Conservation (phyloP, 768 basidiomycete genomes). For the Termitomyces sp. region DNA sequence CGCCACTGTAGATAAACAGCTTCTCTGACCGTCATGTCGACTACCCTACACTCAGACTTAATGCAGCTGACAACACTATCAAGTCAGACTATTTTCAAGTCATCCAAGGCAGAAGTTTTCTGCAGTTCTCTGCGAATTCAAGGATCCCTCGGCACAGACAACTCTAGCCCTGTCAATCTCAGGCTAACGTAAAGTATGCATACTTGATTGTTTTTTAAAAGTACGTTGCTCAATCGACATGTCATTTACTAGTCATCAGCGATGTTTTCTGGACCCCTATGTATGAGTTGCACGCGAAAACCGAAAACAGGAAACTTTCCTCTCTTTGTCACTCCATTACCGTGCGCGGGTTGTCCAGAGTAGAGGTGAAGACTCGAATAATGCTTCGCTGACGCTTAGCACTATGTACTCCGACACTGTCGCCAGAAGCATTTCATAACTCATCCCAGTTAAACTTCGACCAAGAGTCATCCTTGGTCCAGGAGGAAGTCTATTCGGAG, state of each 20-base stretch:
- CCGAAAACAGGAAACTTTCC: conserved; percentile 38
- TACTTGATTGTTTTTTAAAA: not conserved
- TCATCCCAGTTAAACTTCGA: conserved; percentile 27
- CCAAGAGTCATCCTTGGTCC: not conserved
- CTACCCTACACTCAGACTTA: conserved; percentile 12
- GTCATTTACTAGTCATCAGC: conserved; percentile 37
- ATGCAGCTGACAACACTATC: conserved; percentile 39
- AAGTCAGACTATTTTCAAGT: conserved; percentile 56
- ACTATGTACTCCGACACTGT: conserved; percentile 36
- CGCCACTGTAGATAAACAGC: not conserved
- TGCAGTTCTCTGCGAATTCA: conserved; percentile 41
- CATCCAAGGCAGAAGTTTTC: conserved; percentile 50
- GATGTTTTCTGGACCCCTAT: conserved; percentile 47
- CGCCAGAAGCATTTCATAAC: conserved; percentile 28
- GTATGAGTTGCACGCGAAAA: conserved; percentile 55
- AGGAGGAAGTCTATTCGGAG: not conserved
- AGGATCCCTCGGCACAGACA: conserved; percentile 43
- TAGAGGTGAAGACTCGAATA: conserved; percentile 60
- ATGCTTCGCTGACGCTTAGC: conserved; percentile 45
- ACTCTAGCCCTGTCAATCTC: conserved; percentile 32
- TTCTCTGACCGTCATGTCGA: conserved; percentile 1
- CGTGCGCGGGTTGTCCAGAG: conserved; percentile 47
- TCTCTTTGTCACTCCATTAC: conserved; percentile 46
- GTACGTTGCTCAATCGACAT: not conserved
- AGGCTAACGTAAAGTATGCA: conserved; percentile 49